Base-by-base conservation (phyloP, 2,329 filamentous ascomycete genomes). In the Purpureocillium takamizusanense region DNA sequence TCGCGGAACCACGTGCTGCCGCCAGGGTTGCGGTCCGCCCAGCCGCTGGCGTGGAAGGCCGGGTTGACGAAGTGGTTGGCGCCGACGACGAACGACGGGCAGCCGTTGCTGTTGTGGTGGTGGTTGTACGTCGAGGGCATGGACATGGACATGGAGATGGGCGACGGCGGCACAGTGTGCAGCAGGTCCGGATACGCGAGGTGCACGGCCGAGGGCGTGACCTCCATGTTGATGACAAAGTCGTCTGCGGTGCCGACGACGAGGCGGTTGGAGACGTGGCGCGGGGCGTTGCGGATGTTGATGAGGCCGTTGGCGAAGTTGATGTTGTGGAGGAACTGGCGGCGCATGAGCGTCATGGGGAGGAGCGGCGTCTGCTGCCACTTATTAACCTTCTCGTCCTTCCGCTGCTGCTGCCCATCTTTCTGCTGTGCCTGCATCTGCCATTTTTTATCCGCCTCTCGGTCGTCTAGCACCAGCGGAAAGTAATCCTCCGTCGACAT, bases 401-500 rank as follows among this genome's bases (percentile, higher is more conserved):
- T 25, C 21, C 21, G 21, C 21, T 25, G 6, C 21, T n/a, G n/a
- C n/a, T n/a, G n/a, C n/a, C n/a, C n/a, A n/a, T n/a, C n/a, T n/a
- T n/a, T n/a, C n/a, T n/a, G n/a, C n/a, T n/a, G n/a, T n/a, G n/a
- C n/a, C n/a, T n/a, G n/a, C n/a, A n/a, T n/a, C n/a, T n/a, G n/a
- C n/a, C n/a, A n/a, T n/a, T n/a, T n/a, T n/a, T n/a, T n/a, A n/a
- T n/a, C n/a, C n/a, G n/a, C n/a, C n/a, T n/a, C n/a, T n/a, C n/a
- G n/a, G 38, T 18, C 27, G 28, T 31, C n/a, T 29, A 29, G 5
- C 29, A n/a, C 35, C 10, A 36, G 35, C n/a, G 42, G 42, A 17
- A 36, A 39, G 13, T 42, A 44, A 33, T 44, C 42, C 31, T 41
- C 42, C 4, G 39, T 44, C 12, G 42, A 44, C 34, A 41, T 44